Evolutionary conservation across 495 filamentous ascomycete genomes (phyloP), one percentile per base, ranked within the genome.

Genomic region (Pyrenula massariospora): DNA sequence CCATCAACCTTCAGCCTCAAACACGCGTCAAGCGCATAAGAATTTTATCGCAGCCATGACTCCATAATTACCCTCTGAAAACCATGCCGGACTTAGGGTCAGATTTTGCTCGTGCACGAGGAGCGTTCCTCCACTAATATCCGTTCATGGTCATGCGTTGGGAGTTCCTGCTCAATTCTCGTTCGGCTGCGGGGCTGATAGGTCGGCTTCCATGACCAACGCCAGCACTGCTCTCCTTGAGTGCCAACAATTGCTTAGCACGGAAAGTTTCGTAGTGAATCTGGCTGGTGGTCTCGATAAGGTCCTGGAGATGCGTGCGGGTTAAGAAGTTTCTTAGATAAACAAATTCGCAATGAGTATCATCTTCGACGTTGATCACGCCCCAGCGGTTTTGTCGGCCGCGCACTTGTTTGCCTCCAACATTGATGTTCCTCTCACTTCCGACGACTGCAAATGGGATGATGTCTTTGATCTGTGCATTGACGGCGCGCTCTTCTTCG

Each of bases 241-340:
- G 80, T 53, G 93, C 93, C 62, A 99, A 73, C 64, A 99, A 78
- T 73, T 99, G 94, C 82, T 97, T 99, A 61, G 93, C 92, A 73
- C 93, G 92, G 91, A 97, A 99, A 53, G 89, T 94, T 79, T 99
- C 93, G 77, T 99, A 99, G 78, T 99, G 93, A 73, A 97, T 99
- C 77, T 97, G 93, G 62, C 91, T 95, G n/a, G 93, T 99, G 12
- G 93, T 99, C 71, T 95, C 93, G 71, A 99, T 96, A 56, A 99
- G 83, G 64, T 99, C 93, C 77, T 99, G 88, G 55, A 95, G 78
- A 73, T 99, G 93, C 50, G 93, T 91, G 68, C 92, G 85, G 66
- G 89, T 95, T 58, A 99, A 80, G 82, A 99, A 99, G 79, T 99
- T 91, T 64, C 93, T 82, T 55, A 99, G 82, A 70, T 93, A 96